A percentile compares a stretch with the other conserved stretches of the same genome.
Conservation (phyloP, 768 basidiomycete species). For the Cystofilobasidium bisporidii region DNA sequence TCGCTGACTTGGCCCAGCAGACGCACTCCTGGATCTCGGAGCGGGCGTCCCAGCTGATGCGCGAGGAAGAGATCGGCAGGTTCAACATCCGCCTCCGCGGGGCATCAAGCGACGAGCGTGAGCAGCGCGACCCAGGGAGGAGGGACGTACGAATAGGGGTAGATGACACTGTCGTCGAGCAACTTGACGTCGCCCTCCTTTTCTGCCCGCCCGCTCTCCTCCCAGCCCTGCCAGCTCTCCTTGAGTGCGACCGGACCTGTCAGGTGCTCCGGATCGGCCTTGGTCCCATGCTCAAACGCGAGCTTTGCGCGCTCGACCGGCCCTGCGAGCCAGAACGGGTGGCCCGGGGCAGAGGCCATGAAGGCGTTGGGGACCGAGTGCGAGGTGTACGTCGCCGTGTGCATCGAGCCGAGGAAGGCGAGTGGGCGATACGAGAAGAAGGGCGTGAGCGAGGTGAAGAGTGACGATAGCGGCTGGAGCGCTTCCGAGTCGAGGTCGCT, state of each 20-base stretch:
- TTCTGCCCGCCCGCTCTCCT: neutral
- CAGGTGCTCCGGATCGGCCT: slow-evolving; percentile 10
- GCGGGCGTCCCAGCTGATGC: slow-evolving; percentile 7
- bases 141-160: slow-evolving; percentile 10
- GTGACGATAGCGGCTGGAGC: neutral
- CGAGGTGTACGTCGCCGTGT: slow-evolving; percentile 5
- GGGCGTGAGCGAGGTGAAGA: slow-evolving; percentile 5
- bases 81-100: too few relatives aligned
- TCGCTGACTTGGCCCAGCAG: slow-evolving; percentile 15
- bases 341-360: slow-evolving; percentile 12
- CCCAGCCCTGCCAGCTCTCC: slow-evolving; percentile 11
- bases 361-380: slow-evolving; percentile 21
- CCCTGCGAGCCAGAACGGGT: slow-evolving; percentile 20
- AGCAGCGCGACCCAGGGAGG: neutral
- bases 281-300: neutral
- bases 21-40: slow-evolving; percentile 18
- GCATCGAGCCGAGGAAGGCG: slow-evolving; percentile 20
- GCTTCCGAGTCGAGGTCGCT: slow-evolving; percentile 16
- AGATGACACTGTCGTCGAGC: slow-evolving; percentile 9
- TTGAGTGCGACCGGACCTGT: slow-evolving; percentile 19
- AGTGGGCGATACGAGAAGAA: neutral
- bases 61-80: neutral
- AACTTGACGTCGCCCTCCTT: slow-evolving; percentile 3
- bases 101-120: too few relatives aligned
- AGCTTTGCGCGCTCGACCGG: slow-evolving; percentile 2